Conservation (phyloP, 257 asterid species). For the Thymus mandschuricus region DNA sequence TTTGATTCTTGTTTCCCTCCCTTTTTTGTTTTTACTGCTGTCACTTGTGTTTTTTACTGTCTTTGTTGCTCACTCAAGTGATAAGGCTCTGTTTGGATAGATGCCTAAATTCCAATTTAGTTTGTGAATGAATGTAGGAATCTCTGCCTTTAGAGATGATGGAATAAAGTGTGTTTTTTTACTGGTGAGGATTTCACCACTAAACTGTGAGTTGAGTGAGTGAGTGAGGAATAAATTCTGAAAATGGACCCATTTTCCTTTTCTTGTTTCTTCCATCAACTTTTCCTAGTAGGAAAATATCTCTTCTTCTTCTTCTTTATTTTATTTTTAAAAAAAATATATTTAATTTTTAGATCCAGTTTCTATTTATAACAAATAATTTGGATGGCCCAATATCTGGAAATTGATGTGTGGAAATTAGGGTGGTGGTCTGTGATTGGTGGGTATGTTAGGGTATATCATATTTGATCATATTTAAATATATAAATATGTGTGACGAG, state of each 20-base stretch:
- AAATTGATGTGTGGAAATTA: neutral
- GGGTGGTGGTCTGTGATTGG: neutral
- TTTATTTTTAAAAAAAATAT: neutral
- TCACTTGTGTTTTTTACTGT: no score
- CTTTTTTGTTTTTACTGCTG: no score
- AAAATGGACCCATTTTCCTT: neutral
- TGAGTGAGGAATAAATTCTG: no score
- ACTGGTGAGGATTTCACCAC: no score
- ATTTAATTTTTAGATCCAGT: neutral
- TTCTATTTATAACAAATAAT: no score
- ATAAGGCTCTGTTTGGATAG: slow-evolving; percentile 23
- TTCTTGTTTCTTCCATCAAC: neutral
- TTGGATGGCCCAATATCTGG: neutral
- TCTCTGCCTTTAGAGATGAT: slow-evolving; percentile 9
- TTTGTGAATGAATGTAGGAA: slow-evolving; percentile 11
- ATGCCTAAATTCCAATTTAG: neutral
- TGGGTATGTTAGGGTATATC: no score
- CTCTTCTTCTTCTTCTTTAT: neutral
- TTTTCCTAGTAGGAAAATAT: neutral
- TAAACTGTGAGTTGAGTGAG: no score
- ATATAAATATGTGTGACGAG: neutral
- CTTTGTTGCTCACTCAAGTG: neutral
- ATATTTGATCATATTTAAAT: no score
- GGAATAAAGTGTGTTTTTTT: slow-evolving; percentile 14
- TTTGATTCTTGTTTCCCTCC: neutral